Conservation (phyloP, 495 filamentous ascomycete genomes). For the Aspergillus leporis region DNA sequence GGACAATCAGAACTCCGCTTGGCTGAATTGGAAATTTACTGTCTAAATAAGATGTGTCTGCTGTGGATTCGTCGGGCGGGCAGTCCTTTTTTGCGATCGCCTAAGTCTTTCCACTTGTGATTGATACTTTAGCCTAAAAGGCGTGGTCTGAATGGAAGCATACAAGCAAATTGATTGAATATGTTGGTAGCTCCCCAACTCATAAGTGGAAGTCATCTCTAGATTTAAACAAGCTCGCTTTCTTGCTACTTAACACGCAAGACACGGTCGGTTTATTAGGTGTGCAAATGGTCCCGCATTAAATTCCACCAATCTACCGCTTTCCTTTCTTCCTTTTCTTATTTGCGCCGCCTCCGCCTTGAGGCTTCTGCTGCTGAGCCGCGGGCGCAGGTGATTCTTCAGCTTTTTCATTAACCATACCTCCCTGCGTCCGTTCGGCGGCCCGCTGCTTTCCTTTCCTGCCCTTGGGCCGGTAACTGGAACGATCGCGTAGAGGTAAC, state of each 20-base stretch:
- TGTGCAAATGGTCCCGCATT: background rate
- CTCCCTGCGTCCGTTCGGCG: slow-evolving; percentile 81
- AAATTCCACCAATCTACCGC: slow-evolving; percentile 22
- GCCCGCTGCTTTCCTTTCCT: slow-evolving; percentile 85
- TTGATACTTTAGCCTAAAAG: background rate
- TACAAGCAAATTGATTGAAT: background rate
- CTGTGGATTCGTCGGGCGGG: background rate
- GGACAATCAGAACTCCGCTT: slow-evolving; percentile 42
- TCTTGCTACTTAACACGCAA: background rate
- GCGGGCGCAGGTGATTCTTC: slow-evolving; percentile 61
- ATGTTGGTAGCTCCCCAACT: background rate
- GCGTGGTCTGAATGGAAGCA: background rate
- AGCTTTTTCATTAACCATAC: slow-evolving; percentile 67
- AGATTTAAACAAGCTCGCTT: background rate
- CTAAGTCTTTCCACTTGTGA: background rate
- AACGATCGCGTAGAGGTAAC: slow-evolving; percentile 86
- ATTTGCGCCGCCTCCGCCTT: slow-evolving; percentile 51
- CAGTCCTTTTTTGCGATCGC: background rate
- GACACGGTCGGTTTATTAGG: background rate
- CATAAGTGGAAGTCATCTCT: slow-evolving; percentile 7
- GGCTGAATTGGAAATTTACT: slow-evolving; percentile 22
- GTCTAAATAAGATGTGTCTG: background rate
- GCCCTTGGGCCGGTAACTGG: slow-evolving; percentile 84
- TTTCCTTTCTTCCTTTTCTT: slow-evolving; percentile 65
- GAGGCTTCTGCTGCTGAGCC: slow-evolving; percentile 37